phyloP scores from a whole-genome alignment of 805 yeast species.

The Kazachstania psychrophila region DNA sequence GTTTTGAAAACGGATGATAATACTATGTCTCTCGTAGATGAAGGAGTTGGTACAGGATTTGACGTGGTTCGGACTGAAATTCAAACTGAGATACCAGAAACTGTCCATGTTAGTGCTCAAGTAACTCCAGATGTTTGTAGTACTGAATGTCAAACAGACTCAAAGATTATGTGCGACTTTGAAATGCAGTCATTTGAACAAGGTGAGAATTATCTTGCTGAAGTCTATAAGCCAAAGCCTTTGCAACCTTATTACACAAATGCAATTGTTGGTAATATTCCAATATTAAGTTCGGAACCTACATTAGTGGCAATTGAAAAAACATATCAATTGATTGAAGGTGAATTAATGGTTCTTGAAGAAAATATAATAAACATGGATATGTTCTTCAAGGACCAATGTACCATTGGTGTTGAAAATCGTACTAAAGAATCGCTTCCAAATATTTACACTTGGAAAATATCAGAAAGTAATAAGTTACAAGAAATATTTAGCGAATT shows the following conservation, averaged over 20 bases:
- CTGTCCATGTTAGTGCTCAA: slow-evolving; percentile 16
- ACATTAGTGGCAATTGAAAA: slow-evolving; percentile 19
- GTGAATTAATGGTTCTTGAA: slow-evolving; percentile 29
- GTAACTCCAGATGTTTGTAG: slow-evolving; percentile 8
- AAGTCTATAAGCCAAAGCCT: slow-evolving; percentile 16
- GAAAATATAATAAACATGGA: slow-evolving; percentile 25
- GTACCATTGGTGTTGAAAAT: slow-evolving; percentile 12
- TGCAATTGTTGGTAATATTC: slow-evolving; percentile 12
- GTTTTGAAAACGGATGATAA: too few species aligned
- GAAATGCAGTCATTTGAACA: slow-evolving; percentile 25
- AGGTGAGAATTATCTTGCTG: slow-evolving; percentile 29
- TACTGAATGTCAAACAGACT: slow-evolving; percentile 3
- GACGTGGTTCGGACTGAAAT: slow-evolving; percentile 1
- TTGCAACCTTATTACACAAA: slow-evolving; percentile 15
- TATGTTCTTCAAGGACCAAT: slow-evolving; percentile 29
- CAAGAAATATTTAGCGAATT: slow-evolving; percentile 6
- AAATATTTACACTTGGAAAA: slow-evolving; percentile 32
- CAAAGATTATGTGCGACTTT: slow-evolving; percentile 7
- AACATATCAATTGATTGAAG: slow-evolving; percentile 22
- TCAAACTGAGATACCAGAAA: slow-evolving; percentile 11
- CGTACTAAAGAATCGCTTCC: slow-evolving; percentile 26
- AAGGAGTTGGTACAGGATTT: too few species aligned
- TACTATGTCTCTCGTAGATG: too few species aligned
- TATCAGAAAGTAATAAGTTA: slow-evolving; percentile 23
- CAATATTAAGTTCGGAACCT: slow-evolving; percentile 10